A percentile compares a stretch with the other conserved stretches of the same genome.
Conservation (phyloP, 2,329 filamentous ascomycete genomes). For the Aspergillus sp. region DNA sequence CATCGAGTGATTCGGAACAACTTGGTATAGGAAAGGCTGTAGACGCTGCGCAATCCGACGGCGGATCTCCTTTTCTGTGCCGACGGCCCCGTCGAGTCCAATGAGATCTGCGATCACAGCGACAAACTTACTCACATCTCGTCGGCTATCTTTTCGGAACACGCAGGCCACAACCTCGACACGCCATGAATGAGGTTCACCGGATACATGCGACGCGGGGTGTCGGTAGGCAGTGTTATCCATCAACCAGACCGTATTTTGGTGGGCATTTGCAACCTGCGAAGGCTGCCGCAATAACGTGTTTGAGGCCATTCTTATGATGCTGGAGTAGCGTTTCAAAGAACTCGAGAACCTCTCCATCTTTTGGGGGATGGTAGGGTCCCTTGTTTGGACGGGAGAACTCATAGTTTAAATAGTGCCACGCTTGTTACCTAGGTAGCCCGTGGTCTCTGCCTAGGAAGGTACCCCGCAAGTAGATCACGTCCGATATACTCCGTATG, state of each 20-base stretch:
- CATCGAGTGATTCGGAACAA: conserved; percentile 69
- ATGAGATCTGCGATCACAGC: conserved; percentile 68
- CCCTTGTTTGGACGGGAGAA: conserved; percentile 10
- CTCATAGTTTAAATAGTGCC: conserved; percentile 6
- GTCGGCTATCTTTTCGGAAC: conserved; percentile 71
- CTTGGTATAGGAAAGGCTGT: conserved; percentile 72
- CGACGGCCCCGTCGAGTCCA: conserved; percentile 60
- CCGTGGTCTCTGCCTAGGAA: neutral
- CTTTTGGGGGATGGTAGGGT: conserved; percentile 9
- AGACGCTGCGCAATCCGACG: conserved; percentile 59
- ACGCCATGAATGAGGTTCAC: conserved; percentile 59
- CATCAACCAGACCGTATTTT: conserved; percentile 80
- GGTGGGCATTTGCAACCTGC: conserved; percentile 58
- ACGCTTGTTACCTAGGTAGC: neutral
- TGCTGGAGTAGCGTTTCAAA: conserved; percentile 18
- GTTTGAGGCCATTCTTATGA: conserved; percentile 28
- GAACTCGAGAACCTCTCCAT: conserved; percentile 9
- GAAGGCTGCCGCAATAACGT: conserved; percentile 51
- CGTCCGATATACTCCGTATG: neutral
- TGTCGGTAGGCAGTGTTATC: conserved; percentile 80
- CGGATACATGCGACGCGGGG: conserved; percentile 33
- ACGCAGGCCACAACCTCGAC: conserved; percentile 81
- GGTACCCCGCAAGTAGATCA: conserved; percentile 1
- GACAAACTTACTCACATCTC: conserved; percentile 66
- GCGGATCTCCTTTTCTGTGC: conserved; percentile 53